These are phyloP conservation scores for Russula sp. DNA, from an alignment of 768 basidiomycete species.

Conservation along the genomic window DNA sequence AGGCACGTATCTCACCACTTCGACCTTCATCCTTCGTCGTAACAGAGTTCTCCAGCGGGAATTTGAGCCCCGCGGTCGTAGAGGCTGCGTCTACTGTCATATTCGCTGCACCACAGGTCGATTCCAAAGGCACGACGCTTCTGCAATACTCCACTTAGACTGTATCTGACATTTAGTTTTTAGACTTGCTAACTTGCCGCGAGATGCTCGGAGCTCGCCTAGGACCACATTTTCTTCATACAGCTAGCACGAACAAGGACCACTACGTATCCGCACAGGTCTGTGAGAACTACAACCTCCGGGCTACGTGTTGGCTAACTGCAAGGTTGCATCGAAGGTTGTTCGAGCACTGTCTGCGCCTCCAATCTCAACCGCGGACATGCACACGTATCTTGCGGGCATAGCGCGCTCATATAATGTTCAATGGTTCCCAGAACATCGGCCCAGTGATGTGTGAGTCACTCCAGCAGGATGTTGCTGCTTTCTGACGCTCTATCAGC, in stretches of 20 bases:
- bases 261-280: constrained; percentile 55
- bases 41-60: constrained; percentile 34
- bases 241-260: constrained; percentile 51
- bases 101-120: constrained; percentile 53
- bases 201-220: constrained; percentile 55
- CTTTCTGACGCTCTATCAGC: constrained; percentile 38
- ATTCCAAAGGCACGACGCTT: constrained; percentile 51
- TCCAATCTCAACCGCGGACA: constrained; percentile 52
- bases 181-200: constrained; percentile 59
- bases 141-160: background rate
- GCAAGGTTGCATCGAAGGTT: constrained; percentile 39
- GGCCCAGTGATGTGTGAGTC: constrained; percentile 60
- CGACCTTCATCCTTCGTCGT: background rate
- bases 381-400: constrained; percentile 54
- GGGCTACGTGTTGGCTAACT: background rate
- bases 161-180: background rate
- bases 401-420: constrained; percentile 55
- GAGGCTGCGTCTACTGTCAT: constrained; percentile 72
- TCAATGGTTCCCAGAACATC: constrained; percentile 60
- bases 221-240: constrained; percentile 54
- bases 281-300: constrained; percentile 5
- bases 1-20: constrained; percentile 37
- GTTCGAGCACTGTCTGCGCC: constrained; percentile 51
- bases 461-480: background rate
- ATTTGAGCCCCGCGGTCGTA: constrained; percentile 51